Percentiles rank a stretch among this genome's conserved stretches.
Evolutionary conservation across 2,329 filamentous ascomycete species (phyloP).

Genomic region (Exophiala lecanii-corni): DNA sequence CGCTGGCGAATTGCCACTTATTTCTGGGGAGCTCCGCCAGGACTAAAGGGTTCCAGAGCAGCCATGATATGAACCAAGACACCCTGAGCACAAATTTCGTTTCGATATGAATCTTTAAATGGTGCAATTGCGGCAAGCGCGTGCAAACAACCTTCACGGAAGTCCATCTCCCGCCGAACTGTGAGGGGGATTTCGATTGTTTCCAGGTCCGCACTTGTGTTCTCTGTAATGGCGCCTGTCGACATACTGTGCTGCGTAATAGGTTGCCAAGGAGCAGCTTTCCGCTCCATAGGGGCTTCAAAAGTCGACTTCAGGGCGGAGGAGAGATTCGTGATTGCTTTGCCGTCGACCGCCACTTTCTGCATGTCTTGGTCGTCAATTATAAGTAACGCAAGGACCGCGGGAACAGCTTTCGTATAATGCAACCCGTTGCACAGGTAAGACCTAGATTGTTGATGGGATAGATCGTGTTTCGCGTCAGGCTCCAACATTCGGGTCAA

Average conservation of each 20-base stretch:
- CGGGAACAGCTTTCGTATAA: conserved; percentile 57
- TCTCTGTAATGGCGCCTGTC: conserved; percentile 2
- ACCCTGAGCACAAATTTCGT: conserved; percentile 76
- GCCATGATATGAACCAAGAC: conserved; percentile 77
- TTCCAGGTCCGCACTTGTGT: conserved; percentile 14
- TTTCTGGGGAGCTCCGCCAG: conserved; percentile 6
- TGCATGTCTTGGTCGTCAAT: conserved; percentile 75
- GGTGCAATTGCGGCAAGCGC: conserved; percentile 77
- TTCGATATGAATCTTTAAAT: conserved; percentile 78
- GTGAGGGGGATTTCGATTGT: conserved; percentile 55
- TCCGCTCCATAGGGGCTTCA: conserved; percentile 50
- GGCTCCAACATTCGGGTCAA: conserved; percentile 59
- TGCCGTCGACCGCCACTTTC: conserved; percentile 70
- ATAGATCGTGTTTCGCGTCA: conserved; percentile 37
- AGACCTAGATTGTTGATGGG: conserved; percentile 23
- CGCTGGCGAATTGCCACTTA: conserved; percentile 66
- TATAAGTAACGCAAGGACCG: conserved; percentile 72
- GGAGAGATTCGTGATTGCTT: conserved; percentile 58
- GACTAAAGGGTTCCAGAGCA: conserved; percentile 67
- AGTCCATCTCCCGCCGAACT: conserved; percentile 65
- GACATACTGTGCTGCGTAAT: conserved; percentile 12
- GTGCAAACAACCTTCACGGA: conserved; percentile 70
- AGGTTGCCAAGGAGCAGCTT: conserved; percentile 20
- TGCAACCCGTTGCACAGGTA: conserved; percentile 30
- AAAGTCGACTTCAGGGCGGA: conserved; percentile 63